phyloP scores from a whole-genome alignment of 345 rosid genomes.

The Rhizophora mangle region DNA sequence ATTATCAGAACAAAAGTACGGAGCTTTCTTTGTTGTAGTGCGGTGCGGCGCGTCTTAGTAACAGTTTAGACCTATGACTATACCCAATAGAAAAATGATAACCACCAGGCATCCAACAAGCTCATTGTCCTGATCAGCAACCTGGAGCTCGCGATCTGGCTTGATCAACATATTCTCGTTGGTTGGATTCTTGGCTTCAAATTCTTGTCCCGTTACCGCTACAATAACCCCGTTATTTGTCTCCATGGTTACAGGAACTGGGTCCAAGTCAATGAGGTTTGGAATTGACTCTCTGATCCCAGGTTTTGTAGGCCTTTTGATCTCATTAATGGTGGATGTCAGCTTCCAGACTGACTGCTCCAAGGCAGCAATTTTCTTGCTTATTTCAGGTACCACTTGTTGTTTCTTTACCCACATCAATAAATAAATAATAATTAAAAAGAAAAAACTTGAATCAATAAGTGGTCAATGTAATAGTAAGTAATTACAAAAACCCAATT shows the following conservation, averaged over 20 bases:
- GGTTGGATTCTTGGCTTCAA: too few relatives aligned
- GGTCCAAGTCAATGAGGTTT: not conserved
- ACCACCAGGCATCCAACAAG: not conserved
- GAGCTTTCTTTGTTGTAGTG: too few relatives aligned
- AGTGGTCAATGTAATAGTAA: too few relatives aligned
- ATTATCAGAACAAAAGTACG: too few relatives aligned
- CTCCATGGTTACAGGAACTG: not conserved
- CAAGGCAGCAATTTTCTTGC: not conserved
- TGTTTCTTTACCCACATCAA: not conserved
- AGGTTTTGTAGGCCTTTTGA: not conserved
- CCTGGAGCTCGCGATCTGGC: too few relatives aligned
- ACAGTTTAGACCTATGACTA: not conserved
- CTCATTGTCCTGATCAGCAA: not conserved
- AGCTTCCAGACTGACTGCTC: constrained; percentile 6
- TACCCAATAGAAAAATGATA: not conserved
- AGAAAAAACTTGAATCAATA: too few relatives aligned
- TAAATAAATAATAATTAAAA: not conserved
- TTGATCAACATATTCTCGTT: too few relatives aligned
- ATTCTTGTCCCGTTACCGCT: too few relatives aligned
- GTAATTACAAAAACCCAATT: too few relatives aligned
- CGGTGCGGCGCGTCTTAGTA: too few relatives aligned
- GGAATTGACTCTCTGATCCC: not conserved
- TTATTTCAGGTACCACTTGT: not conserved
- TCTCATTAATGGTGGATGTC: not conserved
- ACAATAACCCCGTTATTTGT: not conserved